phyloP scores from a whole-genome alignment of 2,329 filamentous ascomycete species.

The Camillea tinctor region DNA sequence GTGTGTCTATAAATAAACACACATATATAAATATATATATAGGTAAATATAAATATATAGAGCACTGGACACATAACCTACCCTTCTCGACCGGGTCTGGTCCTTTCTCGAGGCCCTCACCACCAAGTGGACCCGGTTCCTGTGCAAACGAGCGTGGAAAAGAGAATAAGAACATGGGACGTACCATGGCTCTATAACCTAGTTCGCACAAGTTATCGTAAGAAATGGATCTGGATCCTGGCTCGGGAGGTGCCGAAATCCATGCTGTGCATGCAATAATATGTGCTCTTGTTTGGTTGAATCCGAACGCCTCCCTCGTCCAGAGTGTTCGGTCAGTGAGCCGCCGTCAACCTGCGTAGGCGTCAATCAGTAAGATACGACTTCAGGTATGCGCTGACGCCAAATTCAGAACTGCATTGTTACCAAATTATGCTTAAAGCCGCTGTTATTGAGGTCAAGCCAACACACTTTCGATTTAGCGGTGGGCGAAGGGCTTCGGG shows the following conservation, averaged over 20 bases:
- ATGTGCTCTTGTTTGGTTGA: not conserved
- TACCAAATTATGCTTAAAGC: not conserved
- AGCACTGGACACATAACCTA: no score
- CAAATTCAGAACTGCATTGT: not conserved
- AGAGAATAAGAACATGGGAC: not conserved
- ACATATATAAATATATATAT: no score
- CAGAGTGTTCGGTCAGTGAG: not conserved
- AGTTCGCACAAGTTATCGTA: not conserved
- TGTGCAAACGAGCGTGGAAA: not conserved
- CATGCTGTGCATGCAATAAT: not conserved
- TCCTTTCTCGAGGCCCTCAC: not conserved
- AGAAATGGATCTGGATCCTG: not conserved
- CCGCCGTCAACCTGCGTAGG: not conserved
- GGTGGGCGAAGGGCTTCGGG: not conserved
- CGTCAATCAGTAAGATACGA: not conserved
- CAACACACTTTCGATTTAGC: not conserved
- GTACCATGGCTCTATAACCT: not conserved
- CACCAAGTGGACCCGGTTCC: not conserved
- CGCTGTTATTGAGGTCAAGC: not conserved
- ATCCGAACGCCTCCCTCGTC: not conserved
- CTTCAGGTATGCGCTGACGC: not conserved
- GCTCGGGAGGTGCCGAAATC: not conserved
- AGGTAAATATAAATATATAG: no score
- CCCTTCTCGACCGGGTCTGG: not conserved
- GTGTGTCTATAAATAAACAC: no score